A percentile compares a stretch with the other conserved stretches of the same genome.
phyloP scores from a whole-genome alignment of 2,329 filamentous ascomycete species.

The Dothistroma septosporum region DNA sequence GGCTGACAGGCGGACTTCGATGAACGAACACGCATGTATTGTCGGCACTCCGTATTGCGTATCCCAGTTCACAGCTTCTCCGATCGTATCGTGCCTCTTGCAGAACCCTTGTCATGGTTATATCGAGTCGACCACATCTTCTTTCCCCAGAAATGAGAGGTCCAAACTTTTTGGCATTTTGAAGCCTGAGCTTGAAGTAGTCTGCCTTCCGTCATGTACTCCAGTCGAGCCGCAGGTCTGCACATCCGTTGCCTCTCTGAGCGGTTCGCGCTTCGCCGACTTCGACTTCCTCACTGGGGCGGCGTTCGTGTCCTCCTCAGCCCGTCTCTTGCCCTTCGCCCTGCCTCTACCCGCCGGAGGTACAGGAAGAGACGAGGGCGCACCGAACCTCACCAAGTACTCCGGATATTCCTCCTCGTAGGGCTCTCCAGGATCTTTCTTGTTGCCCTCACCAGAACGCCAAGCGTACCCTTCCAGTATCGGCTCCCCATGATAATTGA shows the following conservation, averaged over 20 bases:
- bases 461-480: neutral
- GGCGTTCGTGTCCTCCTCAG: neutral
- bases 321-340: neutral
- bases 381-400: neutral
- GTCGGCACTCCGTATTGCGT: too few species aligned
- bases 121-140: neutral
- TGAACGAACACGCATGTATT: too few species aligned
- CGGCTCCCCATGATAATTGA: conserved; percentile 3
- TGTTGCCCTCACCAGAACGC: neutral
- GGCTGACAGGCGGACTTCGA: too few species aligned
- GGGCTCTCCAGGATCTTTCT: neutral
- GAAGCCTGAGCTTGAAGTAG: neutral
- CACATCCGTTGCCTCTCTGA: neutral
- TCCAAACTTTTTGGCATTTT: neutral
- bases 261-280: neutral
- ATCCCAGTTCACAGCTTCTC: too few species aligned
- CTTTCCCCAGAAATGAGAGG: neutral
- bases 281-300: neutral
- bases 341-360: neutral
- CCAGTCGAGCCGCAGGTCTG: neutral
- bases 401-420: neutral
- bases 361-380: neutral
- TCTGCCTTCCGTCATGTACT: neutral
- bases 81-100: too few species aligned
- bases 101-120: too few species aligned